phyloP scores from a whole-genome alignment of 345 rosid genomes.

The Moringa oleifera region DNA sequence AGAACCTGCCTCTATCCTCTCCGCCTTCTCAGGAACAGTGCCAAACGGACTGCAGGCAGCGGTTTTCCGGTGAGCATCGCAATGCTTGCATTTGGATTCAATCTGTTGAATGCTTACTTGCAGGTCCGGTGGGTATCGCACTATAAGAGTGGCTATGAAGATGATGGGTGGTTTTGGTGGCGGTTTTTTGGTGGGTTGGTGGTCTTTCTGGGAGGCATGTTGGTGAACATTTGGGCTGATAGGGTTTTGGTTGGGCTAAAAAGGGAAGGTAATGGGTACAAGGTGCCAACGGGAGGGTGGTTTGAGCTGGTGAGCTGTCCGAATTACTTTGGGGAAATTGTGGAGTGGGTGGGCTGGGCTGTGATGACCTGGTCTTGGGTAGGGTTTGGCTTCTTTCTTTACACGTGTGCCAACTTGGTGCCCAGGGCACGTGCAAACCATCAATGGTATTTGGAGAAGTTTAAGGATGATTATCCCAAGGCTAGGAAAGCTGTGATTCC shows the following conservation, averaged over 20 bases:
- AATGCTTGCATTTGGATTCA: conserved; percentile 54
- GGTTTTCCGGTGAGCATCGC: conserved; percentile 58
- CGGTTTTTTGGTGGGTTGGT: conserved; percentile 40
- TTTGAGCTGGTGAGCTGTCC: conserved; percentile 87
- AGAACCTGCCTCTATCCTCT: conserved; percentile 79
- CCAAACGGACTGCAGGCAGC: background rate
- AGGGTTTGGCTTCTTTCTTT: conserved; percentile 68
- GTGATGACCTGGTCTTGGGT: conserved; percentile 85
- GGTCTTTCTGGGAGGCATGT: conserved; percentile 59
- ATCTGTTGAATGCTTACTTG: conserved; percentile 61
- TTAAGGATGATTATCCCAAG: conserved; percentile 68
- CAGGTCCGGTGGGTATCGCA: conserved; percentile 87
- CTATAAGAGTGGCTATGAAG: conserved; percentile 47
- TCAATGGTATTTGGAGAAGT: conserved; percentile 68
- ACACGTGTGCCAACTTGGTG: conserved; percentile 69
- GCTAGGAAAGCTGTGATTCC: conserved; percentile 75
- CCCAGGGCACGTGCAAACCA: conserved; percentile 76
- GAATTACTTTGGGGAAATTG: conserved; percentile 74
- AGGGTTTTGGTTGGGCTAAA: conserved; percentile 56
- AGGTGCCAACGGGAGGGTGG: conserved; percentile 75
- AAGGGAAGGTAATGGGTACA: conserved; percentile 60
- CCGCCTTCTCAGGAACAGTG: conserved; percentile 34
- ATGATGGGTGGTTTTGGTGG: conserved; percentile 45
- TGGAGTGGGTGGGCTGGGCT: conserved; percentile 91
- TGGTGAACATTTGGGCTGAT: conserved; percentile 67